Evolutionary conservation across 2,329 filamentous ascomycete species (phyloP), one percentile per base, ranked within the genome.

Genomic region (Colletotrichum sp.): DNA sequence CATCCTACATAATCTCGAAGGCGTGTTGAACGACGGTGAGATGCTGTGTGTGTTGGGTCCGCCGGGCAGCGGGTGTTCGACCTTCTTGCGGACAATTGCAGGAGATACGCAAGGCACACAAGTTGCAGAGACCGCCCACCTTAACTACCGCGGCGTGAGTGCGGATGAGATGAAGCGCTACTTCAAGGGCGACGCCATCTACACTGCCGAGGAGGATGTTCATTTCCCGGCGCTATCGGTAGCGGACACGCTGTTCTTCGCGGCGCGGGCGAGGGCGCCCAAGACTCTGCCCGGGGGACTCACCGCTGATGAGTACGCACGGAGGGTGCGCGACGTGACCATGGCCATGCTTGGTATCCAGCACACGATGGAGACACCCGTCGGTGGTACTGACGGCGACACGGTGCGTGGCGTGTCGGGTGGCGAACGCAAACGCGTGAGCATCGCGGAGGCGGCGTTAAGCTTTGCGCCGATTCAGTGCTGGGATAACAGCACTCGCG

Each of bases 341-440:
- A 85, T 96, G 83, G 93, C 92, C 80, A 95, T 96, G 0, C 94
- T 95, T 79, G 93, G 93, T 86, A 94, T 95, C 28, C 90, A 92
- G 68, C 93, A 95, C 79, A 94, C 93, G 0, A 84, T 93, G 57
- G 87, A 90, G n/a, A 95, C 93, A 0, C 91, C 91, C 77, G 92
- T 95, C 13, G 93, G 93, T 10, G 91, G 94, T 76, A 92, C 93
- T 74, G 90, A 86, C 80, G 72, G 68, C 15, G 92, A 94, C 77
- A 89, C 92, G 57, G 89, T 94, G n/a, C 89, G 93, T 8, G 86
- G 86, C 30, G 89, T 94, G 0, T 92, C 89, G 6, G 92, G 92
- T 28, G 92, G 92, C 55, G 92, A 94, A 81, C 88, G 92, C 70
- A 95, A 96, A 85, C 92, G 95, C 81, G 94, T 96, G 4, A 93